Evolutionary conservation across 2,329 filamentous ascomycete species (phyloP).

Genomic region (Exophiala sp.): DNA sequence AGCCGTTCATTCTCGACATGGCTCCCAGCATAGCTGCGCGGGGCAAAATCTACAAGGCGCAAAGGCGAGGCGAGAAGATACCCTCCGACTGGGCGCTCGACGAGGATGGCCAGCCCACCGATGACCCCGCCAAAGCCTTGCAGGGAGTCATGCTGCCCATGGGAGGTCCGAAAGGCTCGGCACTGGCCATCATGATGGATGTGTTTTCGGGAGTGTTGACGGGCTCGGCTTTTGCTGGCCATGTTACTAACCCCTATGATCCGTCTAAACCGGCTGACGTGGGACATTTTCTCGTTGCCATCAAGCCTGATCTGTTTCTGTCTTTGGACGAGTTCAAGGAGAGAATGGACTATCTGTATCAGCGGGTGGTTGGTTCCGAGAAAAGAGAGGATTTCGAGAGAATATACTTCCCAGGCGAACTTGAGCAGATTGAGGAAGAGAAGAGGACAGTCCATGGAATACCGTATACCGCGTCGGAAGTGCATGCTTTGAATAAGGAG

Average conservation of each 20-base stretch:
- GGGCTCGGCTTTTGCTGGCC: slow-evolving; percentile 69
- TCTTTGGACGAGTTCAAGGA: slow-evolving; percentile 60
- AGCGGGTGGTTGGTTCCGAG: slow-evolving; percentile 48
- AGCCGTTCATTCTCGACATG: slow-evolving; percentile 54
- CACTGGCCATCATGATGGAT: slow-evolving; percentile 77
- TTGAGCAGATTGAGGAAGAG: slow-evolving; percentile 47
- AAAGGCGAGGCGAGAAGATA: slow-evolving; percentile 40
- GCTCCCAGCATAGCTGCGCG: slow-evolving; percentile 42
- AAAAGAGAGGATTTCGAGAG: slow-evolving; percentile 50
- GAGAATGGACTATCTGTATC: slow-evolving; percentile 54
- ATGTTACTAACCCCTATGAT: slow-evolving; percentile 72
- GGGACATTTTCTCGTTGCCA: slow-evolving; percentile 64
- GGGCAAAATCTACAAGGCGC: slow-evolving; percentile 44
- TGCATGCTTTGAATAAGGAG: slow-evolving; percentile 47
- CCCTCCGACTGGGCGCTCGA: slow-evolving; percentile 65
- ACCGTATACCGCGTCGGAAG: slow-evolving; percentile 45
- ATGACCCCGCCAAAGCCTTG: slow-evolving; percentile 65
- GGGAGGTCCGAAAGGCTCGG: slow-evolving; percentile 77
- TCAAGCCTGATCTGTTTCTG: slow-evolving; percentile 72
- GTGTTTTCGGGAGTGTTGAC: slow-evolving; percentile 74
- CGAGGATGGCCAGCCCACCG: slow-evolving; percentile 60
- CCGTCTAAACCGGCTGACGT: slow-evolving; percentile 62
- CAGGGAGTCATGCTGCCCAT: slow-evolving; percentile 78
- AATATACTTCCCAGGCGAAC: slow-evolving; percentile 55
- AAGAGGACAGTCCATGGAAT: slow-evolving; percentile 41